Evolutionary conservation across 352 stramenopile genomes (phyloP).

Genomic region (Globisporangium nodosum): DNA sequence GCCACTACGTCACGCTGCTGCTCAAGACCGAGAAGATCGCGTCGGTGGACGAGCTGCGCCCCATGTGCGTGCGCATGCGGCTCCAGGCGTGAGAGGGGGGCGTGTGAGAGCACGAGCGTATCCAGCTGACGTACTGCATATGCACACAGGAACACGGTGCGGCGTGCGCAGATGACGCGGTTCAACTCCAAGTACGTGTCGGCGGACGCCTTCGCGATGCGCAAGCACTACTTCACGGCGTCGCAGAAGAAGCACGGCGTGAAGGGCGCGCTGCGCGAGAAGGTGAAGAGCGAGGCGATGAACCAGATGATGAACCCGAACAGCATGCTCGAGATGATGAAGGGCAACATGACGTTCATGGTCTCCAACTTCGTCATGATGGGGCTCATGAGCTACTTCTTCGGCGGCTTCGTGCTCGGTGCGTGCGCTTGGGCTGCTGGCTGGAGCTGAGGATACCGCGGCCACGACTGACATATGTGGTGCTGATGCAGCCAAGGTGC

Average conservation of each 20-base stretch:
- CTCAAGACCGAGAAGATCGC: slow-evolving; percentile 83
- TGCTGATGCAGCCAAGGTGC: slow-evolving; percentile 87
- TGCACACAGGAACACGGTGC: slow-evolving; percentile 73
- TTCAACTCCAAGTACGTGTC: slow-evolving; percentile 89
- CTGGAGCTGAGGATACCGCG: no score
- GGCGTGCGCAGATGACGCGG: slow-evolving; percentile 75
- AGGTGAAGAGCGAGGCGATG: slow-evolving; percentile 87
- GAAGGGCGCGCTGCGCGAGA: slow-evolving; percentile 78
- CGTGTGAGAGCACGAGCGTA: not conserved
- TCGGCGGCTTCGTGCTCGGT: slow-evolving; percentile 96
- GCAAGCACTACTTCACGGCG: slow-evolving; percentile 87
- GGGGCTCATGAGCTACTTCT: slow-evolving; percentile 98
- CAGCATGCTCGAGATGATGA: slow-evolving; percentile 98
- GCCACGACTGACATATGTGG: not conserved
- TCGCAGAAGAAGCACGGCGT: slow-evolving; percentile 87
- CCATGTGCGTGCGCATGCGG: slow-evolving; percentile 39
- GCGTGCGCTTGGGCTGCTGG: slow-evolving; percentile 1
- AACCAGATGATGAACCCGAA: slow-evolving; percentile 95
- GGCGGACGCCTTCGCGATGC: slow-evolving; percentile 80
- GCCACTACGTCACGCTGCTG: slow-evolving; percentile 82
- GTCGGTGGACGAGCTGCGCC: slow-evolving; percentile 62
- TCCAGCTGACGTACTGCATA: no score
- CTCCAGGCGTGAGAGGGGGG: no score
- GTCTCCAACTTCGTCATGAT: slow-evolving; percentile 99
- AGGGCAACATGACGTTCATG: slow-evolving; percentile 98